These are phyloP conservation scores for Suhomyces canberraensis DNA, from an alignment of 805 yeast genomes.

Conservation along the genomic window DNA sequence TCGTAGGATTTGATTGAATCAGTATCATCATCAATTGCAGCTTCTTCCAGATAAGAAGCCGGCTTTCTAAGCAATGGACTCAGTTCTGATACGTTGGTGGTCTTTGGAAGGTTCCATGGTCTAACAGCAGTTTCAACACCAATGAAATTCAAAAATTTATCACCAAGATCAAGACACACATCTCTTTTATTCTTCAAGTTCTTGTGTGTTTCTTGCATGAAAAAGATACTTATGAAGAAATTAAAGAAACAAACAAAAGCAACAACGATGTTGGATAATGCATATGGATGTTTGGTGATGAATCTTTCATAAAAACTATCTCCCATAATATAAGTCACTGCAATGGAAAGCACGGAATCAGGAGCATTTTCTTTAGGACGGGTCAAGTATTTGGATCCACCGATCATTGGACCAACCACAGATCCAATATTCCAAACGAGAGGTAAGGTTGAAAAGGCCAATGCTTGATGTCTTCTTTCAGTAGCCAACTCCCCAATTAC, in stretches of 20 bases:
- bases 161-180: conserved; percentile 45
- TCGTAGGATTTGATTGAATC: not conserved
- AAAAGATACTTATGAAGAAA: conserved; percentile 38
- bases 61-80: not conserved
- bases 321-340: not conserved
- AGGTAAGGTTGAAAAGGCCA: conserved; percentile 30
- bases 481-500: conserved; percentile 30
- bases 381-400: conserved; percentile 28
- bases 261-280: conserved; percentile 51
- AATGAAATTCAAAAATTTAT: conserved; percentile 17
- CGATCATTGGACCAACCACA: conserved; percentile 31
- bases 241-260: conserved; percentile 35
- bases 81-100: not conserved
- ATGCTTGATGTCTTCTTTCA: conserved; percentile 27
- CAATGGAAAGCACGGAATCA: conserved; percentile 2
- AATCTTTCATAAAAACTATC: conserved; percentile 19
- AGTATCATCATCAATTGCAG: not conserved
- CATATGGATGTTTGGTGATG: conserved; percentile 44
- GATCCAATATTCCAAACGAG: conserved; percentile 31
- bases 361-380: conserved; percentile 16
- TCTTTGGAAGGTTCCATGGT: conserved; percentile 16
- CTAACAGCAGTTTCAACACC: conserved; percentile 19
- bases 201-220: conserved; percentile 53
- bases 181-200: conserved; percentile 38
- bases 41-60: not conserved